These are phyloP conservation scores for Pseudogymnoascus sp. DNA, from an alignment of 2,329 filamentous ascomycete species.

Conservation along the genomic window DNA sequence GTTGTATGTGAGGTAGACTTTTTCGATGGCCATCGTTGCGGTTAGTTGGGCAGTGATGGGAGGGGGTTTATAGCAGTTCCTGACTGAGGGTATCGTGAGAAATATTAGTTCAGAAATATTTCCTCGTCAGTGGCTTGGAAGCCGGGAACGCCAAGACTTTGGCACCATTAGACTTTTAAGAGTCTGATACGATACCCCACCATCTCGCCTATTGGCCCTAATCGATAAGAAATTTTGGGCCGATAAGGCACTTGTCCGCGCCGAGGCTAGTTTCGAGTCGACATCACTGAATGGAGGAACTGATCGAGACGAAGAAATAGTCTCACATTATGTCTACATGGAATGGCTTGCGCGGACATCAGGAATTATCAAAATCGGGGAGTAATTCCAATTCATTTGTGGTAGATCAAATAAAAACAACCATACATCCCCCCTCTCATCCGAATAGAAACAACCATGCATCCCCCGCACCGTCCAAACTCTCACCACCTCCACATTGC, in stretches of 20 bases:
- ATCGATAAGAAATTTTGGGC: not conserved
- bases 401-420: slow-evolving; percentile 1
- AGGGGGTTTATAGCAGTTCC: not conserved
- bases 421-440: not conserved
- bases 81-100: not conserved
- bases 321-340: not conserved
- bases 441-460: not conserved
- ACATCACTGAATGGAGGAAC: not conserved
- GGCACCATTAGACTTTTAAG: slow-evolving; percentile 1
- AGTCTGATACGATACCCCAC: not conserved
- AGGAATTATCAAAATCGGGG: not conserved
- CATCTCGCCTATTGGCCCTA: slow-evolving; percentile 8
- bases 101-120: slow-evolving; percentile 6
- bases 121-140: slow-evolving; percentile 4
- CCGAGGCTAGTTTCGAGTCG: not conserved
- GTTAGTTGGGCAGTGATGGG: slow-evolving; percentile 1
- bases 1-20: slow-evolving; percentile 87
- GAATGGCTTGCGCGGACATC: not conserved
- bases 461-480: not conserved
- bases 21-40: slow-evolving; percentile 60
- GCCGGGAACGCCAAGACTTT: slow-evolving; percentile 3
- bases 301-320: not conserved
- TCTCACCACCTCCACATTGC: not conserved
- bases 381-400: slow-evolving; percentile 2
- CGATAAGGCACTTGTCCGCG: not conserved